Percentiles rank a stretch among this genome's conserved stretches.
Evolutionary conservation across 345 rosid species (phyloP).

Genomic region (Euphorbia tirucalli): DNA sequence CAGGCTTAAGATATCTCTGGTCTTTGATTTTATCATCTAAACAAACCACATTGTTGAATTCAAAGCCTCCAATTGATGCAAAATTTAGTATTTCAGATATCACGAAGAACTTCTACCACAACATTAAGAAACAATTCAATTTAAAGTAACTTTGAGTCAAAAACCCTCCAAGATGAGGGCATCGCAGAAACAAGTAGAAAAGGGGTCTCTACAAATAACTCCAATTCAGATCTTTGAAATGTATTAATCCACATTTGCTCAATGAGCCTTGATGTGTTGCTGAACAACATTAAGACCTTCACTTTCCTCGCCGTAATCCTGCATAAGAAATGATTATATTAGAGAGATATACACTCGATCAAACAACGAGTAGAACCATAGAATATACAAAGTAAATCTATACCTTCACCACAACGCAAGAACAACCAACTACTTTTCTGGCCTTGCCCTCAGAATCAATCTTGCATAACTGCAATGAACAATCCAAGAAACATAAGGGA

Average conservation of each 20-base stretch:
- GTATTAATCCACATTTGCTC: background rate
- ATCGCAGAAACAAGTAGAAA: background rate
- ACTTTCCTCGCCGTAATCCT: constrained; percentile 24
- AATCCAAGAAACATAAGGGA: background rate
- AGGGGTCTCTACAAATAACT: constrained; percentile 5
- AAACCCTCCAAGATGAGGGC: background rate
- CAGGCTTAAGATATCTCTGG: too few species aligned
- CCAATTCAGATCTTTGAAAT: background rate
- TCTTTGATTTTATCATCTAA: too few species aligned
- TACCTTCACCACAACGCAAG: constrained; percentile 84
- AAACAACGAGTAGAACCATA: background rate
- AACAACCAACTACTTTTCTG: constrained; percentile 84
- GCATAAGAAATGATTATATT: background rate
- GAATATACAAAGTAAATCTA: background rate
- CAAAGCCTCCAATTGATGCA: constrained; percentile 2
- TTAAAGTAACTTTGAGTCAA: background rate
- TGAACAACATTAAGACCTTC: constrained; percentile 26
- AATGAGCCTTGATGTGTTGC: constrained; percentile 21
- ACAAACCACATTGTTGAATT: background rate
- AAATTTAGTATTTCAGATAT: constrained; percentile 3
- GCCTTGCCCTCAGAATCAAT: constrained; percentile 87
- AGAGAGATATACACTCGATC: background rate
- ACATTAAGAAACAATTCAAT: background rate
- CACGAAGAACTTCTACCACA: background rate
- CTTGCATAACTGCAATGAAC: constrained; percentile 61